Evolutionary conservation across 1,284 basidiomycete genomes (phyloP), one percentile per base, ranked within the genome.

Genomic region (Heterobasidion parviporum): DNA sequence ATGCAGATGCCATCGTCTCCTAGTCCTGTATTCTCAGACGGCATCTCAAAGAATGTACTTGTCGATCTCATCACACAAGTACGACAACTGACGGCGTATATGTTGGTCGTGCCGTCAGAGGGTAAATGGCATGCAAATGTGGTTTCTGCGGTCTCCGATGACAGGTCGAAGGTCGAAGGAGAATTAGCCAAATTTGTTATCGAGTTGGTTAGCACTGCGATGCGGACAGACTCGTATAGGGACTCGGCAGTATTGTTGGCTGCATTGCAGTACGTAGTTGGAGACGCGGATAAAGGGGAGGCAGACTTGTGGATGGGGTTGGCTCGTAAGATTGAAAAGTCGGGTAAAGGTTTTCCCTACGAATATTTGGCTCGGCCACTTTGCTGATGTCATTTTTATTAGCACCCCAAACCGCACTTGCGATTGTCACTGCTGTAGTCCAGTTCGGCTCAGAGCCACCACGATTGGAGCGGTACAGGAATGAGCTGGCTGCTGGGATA

Each of bases 401-500:
- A 94, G 92, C 85, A 15, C 84, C 87, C 1, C 75, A 84, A 60
- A 79, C 85, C 0, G 75, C 85, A 0, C 74, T 89, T 55, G 80
- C 85, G 0, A 80, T 95, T 56, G 69, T 89, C 6, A 71, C 76
- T 8, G 80, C 85, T 1, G 72, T 94, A 53, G 80, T 85, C 20
- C 71, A 75, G 20, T 76, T 80, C 44, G 80, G 85, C 1, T 75
- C 84, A 0, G 90, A 92, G 60, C 82, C 87, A 2, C 81, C 82
- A 2, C 78, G 81, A 8, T 80, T 98, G 46, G 87, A 90, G 58
- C 80, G 90, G 8, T 92, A 91, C 63, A 82, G 95, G 36, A 98
- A 97, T 68, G 92, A 97, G 65, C 76, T 95, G 7, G 95, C 94
- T 0, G 89, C 91, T 20, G 79, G 78, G 16, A 70, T 96, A 2